Evolutionary conservation across 805 yeast species (phyloP), one percentile per base, ranked within the genome.

Genomic region (Nakazawaea pomicola): DNA sequence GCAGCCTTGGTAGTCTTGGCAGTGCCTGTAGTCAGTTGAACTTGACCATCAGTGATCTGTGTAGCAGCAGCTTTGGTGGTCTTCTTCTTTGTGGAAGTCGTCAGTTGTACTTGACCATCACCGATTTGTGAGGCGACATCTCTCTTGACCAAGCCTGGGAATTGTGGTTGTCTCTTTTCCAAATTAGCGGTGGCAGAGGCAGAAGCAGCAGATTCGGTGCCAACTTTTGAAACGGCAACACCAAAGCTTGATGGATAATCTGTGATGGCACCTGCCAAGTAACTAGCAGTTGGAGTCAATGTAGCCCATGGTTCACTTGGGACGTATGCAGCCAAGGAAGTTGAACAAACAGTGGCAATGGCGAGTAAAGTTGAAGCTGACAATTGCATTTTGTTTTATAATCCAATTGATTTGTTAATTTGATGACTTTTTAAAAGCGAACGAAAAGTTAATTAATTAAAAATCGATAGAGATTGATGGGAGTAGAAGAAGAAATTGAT

Each of bases 241-340:
- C 90, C 91, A 50, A 83, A 83, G 24, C 71, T 55, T 31, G 67
- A 59, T 16, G 73, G 45, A 64, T 74, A 78, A 47, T 72, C 74
- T 29, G 85, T 76, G 35, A 71, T 50, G 38, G 80, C 85, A 51
- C 74, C 77, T 9, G 70, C 41, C 44, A 70, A 69, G 36, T 65
- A 50, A 7, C 76, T 59, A 25, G 70, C 76, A 28, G 63, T 41
- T 46, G 90, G 88, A n/a, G 86, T 75, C 57, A 82, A 68, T 31
- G 86, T 78, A 40, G 82, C 63, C 80, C 80, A 81, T 43, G 76
- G 74, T 38, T 76, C 81, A 38, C 76, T 64, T 44, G 76, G 80
- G 44, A 72, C 72, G 45, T 72, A 70, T 35, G 79, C 80, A 33
- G 78, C 76, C 30, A 63, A 39, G 20, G 74, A 12, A 31, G 18